Evolutionary conservation across 306 rosid species (phyloP), one percentile per base, ranked within the genome.

Genomic region (Carpinus viminea): DNA sequence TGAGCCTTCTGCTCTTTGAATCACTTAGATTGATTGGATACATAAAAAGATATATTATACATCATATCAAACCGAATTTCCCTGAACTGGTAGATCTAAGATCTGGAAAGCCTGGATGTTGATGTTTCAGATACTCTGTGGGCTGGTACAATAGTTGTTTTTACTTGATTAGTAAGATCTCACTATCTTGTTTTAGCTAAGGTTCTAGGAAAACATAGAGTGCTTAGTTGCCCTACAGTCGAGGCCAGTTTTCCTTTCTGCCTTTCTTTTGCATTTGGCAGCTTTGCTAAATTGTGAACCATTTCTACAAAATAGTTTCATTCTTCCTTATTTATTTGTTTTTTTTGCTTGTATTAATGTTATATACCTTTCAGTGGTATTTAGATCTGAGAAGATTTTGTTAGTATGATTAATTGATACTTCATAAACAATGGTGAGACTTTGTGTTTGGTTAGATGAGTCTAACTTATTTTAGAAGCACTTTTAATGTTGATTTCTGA

Each of bases 391-490:
- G 20, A 53, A 53, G 59, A 17, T 60, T 62, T 62, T 7, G 69
- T 31, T 31, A 28, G 43, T 26, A 31, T 15, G 69, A 12, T 34
- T 31, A 62, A 62, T 13, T 6, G 1, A 62, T 31, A 62, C 69
- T 16, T 62, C 9, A 62, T 28, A 16, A 5, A 4, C 12, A 62
- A 26, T 62, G 41, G 45, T 31, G 69, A 28, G 8, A 31, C 46
- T 62, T 62, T 62, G 46, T 7, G 18, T 31, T 62, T 62, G 69
- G 45, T 62, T 62, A 62, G 20, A 62, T 62, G 69, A 62, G 45
- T 62, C 36, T 15, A 62, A 31, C 4, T 15, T 62, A 26, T 17
- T 31, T 62, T 62, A 15, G 20, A 15, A 7, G 34, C 65, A 28
- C 41, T 62, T 62, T 31, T 2, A 62, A 62, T 62, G 41, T 28